These are phyloP conservation scores for Xanthoceras sorbifolium DNA, from an alignment of 345 rosid genomes.

Conservation along the genomic window DNA sequence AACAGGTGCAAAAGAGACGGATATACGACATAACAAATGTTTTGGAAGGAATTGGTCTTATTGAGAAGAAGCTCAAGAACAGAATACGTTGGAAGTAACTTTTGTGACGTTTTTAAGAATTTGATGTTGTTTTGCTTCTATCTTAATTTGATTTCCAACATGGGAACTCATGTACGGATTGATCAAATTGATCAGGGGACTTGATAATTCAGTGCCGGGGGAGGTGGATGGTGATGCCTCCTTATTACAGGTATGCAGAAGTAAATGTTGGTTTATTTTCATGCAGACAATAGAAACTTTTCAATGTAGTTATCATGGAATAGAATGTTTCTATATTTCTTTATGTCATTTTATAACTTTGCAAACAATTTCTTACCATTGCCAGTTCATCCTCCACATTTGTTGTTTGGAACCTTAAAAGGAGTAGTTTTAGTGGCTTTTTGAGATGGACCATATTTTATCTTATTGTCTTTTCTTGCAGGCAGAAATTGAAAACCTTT, in stretches of 20 bases:
- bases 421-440: slow-evolving; percentile 1
- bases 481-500: slow-evolving; percentile 76
- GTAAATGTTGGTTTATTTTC: slow-evolving; percentile 11
- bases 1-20: slow-evolving; percentile 90
- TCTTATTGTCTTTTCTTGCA: slow-evolving; percentile 37
- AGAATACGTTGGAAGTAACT: slow-evolving; percentile 93
- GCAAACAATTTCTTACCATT: neutral
- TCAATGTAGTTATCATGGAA: neutral
- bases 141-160: slow-evolving; percentile 14
- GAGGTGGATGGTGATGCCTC: slow-evolving; percentile 57
- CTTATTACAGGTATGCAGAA: slow-evolving; percentile 59
- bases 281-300: neutral
- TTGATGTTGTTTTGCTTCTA: slow-evolving; percentile 22
- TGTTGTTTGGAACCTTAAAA: neutral
- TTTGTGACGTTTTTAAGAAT: slow-evolving; percentile 22
- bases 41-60: slow-evolving; percentile 96
- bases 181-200: slow-evolving; percentile 63
- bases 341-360: slow-evolving; percentile 13
- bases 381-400: neutral
- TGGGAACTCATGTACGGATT: slow-evolving; percentile 34
- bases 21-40: slow-evolving; percentile 99
- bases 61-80: slow-evolving; percentile 94
- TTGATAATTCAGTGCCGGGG: slow-evolving; percentile 64
- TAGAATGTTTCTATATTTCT: neutral
- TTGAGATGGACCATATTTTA: slow-evolving; percentile 15